These are phyloP conservation scores for Pichiaceae sp. DNA, from an alignment of 1,139 yeast genomes.

Conservation along the genomic window DNA sequence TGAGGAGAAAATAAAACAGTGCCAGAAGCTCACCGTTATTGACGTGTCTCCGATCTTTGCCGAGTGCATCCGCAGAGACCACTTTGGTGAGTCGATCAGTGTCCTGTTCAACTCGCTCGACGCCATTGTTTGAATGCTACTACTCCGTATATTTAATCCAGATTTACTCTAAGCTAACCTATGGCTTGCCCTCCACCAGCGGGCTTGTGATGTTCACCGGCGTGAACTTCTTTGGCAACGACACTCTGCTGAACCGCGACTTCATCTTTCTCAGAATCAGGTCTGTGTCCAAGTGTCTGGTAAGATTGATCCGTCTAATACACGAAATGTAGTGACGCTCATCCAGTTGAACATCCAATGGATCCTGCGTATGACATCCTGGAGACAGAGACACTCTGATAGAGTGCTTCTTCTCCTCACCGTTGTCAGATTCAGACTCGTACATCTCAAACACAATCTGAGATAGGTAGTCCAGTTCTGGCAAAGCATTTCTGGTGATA, in stretches of 20 bases:
- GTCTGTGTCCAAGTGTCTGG: slow-evolving; percentile 90
- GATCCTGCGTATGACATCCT: slow-evolving; percentile 97
- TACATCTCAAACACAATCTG: slow-evolving; percentile 92
- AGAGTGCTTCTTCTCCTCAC: slow-evolving; percentile 72
- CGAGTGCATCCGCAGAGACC: slow-evolving; percentile 97
- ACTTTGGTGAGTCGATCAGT: slow-evolving; percentile 92
- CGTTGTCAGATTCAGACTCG: slow-evolving; percentile 42
- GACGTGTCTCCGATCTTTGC: slow-evolving; percentile 95
- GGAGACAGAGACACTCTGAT: slow-evolving; percentile 87
- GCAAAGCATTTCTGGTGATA: slow-evolving; percentile 88
- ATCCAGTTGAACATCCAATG: slow-evolving; percentile 91
- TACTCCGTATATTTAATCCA: slow-evolving; percentile 1
- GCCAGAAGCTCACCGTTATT: slow-evolving; percentile 69
- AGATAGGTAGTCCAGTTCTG: slow-evolving; percentile 91
- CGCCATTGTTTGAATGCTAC: slow-evolving; percentile 45
- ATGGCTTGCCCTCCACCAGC: slow-evolving; percentile 17
- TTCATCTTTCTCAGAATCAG: slow-evolving; percentile 76
- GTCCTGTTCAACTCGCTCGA: slow-evolving; percentile 84
- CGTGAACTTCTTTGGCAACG: slow-evolving; percentile 82
- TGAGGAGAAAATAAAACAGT: slow-evolving; percentile 44
- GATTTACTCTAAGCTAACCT: neutral
- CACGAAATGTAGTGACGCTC: slow-evolving; percentile 96
- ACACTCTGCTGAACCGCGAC: slow-evolving; percentile 78
- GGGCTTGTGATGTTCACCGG: slow-evolving; percentile 78
- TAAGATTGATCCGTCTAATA: slow-evolving; percentile 81